A percentile compares a stretch with the other conserved stretches of the same genome.
Evolutionary conservation across 2,329 filamentous ascomycete species (phyloP).

Genomic region (Pyrenophora teres): DNA sequence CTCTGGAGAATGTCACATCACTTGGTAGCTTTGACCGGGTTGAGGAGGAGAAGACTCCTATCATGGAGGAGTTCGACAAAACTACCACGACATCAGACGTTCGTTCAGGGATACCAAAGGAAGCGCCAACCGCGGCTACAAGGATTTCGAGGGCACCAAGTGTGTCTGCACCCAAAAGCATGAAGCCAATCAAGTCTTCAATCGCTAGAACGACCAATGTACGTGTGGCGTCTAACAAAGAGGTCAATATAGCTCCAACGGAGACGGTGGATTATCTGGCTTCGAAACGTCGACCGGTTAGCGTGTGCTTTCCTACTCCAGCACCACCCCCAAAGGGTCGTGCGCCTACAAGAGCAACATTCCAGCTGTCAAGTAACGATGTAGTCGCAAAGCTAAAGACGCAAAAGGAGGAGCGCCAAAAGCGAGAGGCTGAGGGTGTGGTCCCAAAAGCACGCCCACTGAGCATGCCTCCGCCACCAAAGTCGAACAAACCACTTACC

Average conservation of each 20-base stretch:
- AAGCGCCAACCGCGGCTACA: constrained; percentile 14
- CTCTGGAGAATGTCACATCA: constrained; percentile 53
- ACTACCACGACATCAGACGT: constrained; percentile 8
- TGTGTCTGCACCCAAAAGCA: constrained; percentile 31
- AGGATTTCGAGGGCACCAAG: constrained; percentile 37
- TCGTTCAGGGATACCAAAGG: constrained; percentile 11
- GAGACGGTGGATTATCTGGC: constrained; percentile 46
- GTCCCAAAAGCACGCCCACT: constrained; percentile 46
- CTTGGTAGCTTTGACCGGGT: constrained; percentile 44
- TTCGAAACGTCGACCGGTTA: constrained; percentile 54
- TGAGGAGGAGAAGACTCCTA: constrained; percentile 38
- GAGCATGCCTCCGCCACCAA: constrained; percentile 54
- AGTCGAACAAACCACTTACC: constrained; percentile 58
- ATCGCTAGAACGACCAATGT: constrained; percentile 35
- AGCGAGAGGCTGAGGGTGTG: constrained; percentile 49
- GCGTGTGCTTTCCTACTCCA: constrained; percentile 54
- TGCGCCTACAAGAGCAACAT: constrained; percentile 56
- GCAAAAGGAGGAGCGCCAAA: constrained; percentile 54
- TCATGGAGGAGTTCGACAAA: constrained; percentile 21
- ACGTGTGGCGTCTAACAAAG: constrained; percentile 28
- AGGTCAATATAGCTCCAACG: constrained; percentile 27
- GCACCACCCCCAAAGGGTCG: constrained; percentile 55
- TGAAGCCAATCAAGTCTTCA: constrained; percentile 34
- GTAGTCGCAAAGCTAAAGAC: constrained; percentile 60
- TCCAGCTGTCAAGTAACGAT: constrained; percentile 59